Base-by-base conservation (phyloP, 2,329 filamentous ascomycete species). In the Ophiocordyceps sinensis region DNA sequence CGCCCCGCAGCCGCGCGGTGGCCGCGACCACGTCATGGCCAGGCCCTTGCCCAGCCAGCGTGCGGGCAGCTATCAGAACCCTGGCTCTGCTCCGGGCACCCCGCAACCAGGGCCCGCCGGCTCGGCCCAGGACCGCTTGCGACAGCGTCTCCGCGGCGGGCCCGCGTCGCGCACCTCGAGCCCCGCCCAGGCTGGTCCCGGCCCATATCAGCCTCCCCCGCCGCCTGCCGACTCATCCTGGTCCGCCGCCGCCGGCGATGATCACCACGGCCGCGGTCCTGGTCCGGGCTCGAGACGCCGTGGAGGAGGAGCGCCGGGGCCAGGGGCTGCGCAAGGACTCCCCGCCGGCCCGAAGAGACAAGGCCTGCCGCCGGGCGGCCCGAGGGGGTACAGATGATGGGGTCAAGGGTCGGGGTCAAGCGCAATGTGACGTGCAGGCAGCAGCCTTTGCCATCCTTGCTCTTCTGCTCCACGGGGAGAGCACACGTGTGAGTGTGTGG, bases 111-210 rank as follows among this genome's bases (percentile, higher is more conserved):
- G 30, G n/a, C n/a, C 30, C 11, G 30, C 4, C 30, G 30, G 4
- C 30, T 77, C 79, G 17, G 86, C 86, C 39, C 85, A 93, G 63
- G 85, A 94, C 51, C 71, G 85, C 50, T 66, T 95, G 51, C 85
- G 86, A 55, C 85, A 87, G 52, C 68, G 85, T 46, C 64, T 94
- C 37, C 86, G 86, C 70, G 77, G 75, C 14, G 32, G 32, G 13
- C 17, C 32, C 32, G 15, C 72, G 48, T 35, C 72, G 48, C 73
- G 36, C 12, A 29, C 73, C 36, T 66, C 67, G 38, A 80, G 76
- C 47, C 75, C 77, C 9, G 63, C 64, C 21, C 56, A 60, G 15
- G 47, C 51, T 32, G 64, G 65, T 4, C 68, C 70, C 6, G 17
- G 32, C n/a, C 14, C 14, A 12, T 73, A 70, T 45, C 65, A 68